Evolutionary conservation across 768 basidiomycete species (phyloP).

Genomic region (Mycena rosella): DNA sequence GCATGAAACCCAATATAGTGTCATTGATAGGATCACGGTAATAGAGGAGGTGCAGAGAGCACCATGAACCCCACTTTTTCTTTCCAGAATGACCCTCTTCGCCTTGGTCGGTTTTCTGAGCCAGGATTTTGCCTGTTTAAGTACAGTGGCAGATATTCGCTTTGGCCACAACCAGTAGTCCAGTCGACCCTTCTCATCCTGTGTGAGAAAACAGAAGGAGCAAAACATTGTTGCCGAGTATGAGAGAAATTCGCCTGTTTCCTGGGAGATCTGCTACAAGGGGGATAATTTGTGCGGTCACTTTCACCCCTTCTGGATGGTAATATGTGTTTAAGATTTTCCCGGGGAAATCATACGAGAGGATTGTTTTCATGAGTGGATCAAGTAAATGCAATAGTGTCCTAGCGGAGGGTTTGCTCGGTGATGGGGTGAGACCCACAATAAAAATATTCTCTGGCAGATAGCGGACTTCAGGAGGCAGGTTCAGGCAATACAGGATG

Average conservation of each 20-base stretch:
- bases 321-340: slow-evolving; percentile 14
- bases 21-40: too few species aligned
- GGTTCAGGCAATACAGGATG: slow-evolving; percentile 42
- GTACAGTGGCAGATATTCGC: slow-evolving; percentile 20
- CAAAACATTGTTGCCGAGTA: slow-evolving; percentile 32
- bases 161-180: slow-evolving; percentile 31
- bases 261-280: slow-evolving; percentile 36
- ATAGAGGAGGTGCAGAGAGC: slow-evolving; percentile 18
- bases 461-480: slow-evolving; percentile 41
- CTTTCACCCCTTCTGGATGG: slow-evolving; percentile 29
- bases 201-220: slow-evolving; percentile 31
- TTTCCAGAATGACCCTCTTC: slow-evolving; percentile 3
- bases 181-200: slow-evolving; percentile 24
- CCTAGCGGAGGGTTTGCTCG: background rate
- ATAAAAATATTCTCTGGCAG: slow-evolving; percentile 42
- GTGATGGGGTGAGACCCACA: slow-evolving; percentile 43
- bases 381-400: slow-evolving; percentile 13
- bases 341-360: slow-evolving; percentile 5
- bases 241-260: slow-evolving; percentile 33
- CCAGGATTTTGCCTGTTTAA: slow-evolving; percentile 31
- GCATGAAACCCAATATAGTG: too few species aligned
- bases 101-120: slow-evolving; percentile 19
- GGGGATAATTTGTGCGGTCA: slow-evolving; percentile 29
- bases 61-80: slow-evolving; percentile 27
- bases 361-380: slow-evolving; percentile 3